Evolutionary conservation across 257 asterid species (phyloP), one percentile per base, ranked within the genome.

Genomic region (Nicotiana attenuata): DNA sequence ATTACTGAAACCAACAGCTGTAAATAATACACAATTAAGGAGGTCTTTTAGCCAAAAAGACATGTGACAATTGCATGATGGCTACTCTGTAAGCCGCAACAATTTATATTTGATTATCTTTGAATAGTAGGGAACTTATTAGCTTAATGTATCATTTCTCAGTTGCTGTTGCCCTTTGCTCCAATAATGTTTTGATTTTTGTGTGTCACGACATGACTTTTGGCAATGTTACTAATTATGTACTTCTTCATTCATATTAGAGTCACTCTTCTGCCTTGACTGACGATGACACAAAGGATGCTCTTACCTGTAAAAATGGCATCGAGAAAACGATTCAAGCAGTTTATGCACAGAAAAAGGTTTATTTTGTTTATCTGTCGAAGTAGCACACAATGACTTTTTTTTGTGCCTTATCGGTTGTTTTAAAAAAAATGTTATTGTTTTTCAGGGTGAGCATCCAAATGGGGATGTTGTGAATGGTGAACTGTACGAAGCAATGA

Each of bases 241-340:
- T 77, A 75, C 64, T 26, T 50, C 73, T 64, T 59, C 63, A 28
- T 82, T 76, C 53, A 83, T 88, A 35, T 71, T 89, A 93, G 98
- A 94, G 97, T 79, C 94, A 94, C 59, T 92, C 96, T 76, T 93
- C 96, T 81, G 92, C 89, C 45, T 83, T 91, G 85, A 91, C 98
- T 64, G 97, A 94, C 77, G 98, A 93, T 73, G 97, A 94, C 57
- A 82, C 89, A 67, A 92, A 87, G 87, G 94, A 87, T 84, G 80
- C 87, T 85, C 87, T 71, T 84, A 68, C 81, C 78, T 87, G 87
- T 79, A 89, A 84, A 90, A 82, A 86, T 83, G 93, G 91, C 84
- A 88, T 75, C 52, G 94, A 88, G 92, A 93, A 91, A 91, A 91
- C 91, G 77, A 90, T 94, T 87, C 90, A 81, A 76, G 85, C 93